A percentile compares a stretch with the other conserved stretches of the same genome.
phyloP scores from a whole-genome alignment of 2,329 filamentous ascomycete species.

The Ciborinia camelliae region DNA sequence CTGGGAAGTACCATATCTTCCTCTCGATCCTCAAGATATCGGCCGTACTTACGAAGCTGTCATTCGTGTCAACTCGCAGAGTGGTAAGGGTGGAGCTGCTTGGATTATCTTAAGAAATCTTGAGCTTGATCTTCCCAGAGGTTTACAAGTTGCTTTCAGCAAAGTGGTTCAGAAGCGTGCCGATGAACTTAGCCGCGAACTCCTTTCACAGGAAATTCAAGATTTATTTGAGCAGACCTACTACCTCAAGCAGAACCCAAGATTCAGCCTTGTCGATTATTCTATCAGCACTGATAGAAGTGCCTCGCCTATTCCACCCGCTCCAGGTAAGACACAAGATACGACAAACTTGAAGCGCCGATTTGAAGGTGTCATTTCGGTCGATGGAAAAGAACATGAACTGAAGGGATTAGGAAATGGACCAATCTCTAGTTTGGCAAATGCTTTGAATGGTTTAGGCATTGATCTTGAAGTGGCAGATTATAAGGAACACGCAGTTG shows the following conservation, averaged over 20 bases:
- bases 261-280: constrained; percentile 88
- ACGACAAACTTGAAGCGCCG: constrained; percentile 75
- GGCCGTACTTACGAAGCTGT: constrained; percentile 97
- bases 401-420: constrained; percentile 83
- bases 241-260: constrained; percentile 76
- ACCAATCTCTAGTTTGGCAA: constrained; percentile 82
- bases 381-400: constrained; percentile 75
- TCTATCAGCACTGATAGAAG: constrained; percentile 83
- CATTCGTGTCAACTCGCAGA: constrained; percentile 96
- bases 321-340: constrained; percentile 67
- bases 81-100: constrained; percentile 88
- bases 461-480: constrained; percentile 88
- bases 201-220: constrained; percentile 79
- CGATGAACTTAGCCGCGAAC: constrained; percentile 77
- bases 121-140: constrained; percentile 87
- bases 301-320: constrained; percentile 65
- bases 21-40: constrained; percentile 88
- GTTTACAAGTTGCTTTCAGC: constrained; percentile 87
- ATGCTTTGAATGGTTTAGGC: constrained; percentile 73
- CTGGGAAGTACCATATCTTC: constrained; percentile 89
- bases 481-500: constrained; percentile 96
- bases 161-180: constrained; percentile 73
- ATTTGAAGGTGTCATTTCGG: constrained; percentile 79
- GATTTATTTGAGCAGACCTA: constrained; percentile 86
- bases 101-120: constrained; percentile 91